A percentile compares a stretch with the other conserved stretches of the same genome.
Evolutionary conservation across 129 eudicot species (phyloP).

Genomic region (Ambrosia trifida): DNA sequence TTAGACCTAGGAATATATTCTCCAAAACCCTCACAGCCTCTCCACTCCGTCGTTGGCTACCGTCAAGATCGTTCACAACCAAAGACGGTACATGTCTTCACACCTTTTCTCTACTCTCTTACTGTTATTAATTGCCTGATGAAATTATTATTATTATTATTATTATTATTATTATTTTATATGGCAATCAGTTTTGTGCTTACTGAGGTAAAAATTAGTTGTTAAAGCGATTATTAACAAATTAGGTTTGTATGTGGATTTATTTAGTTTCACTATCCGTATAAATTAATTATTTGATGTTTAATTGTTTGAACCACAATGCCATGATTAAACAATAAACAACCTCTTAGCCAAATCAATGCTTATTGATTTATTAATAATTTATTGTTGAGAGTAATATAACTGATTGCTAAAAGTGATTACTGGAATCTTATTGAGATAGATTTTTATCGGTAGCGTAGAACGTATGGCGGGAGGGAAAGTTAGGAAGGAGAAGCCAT

Average conservation of each 20-base stretch:
- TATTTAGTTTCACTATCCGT: not conserved
- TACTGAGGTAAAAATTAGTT: too few species aligned
- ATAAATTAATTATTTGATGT: too few species aligned
- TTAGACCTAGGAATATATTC: not conserved
- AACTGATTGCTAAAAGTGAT: conserved; percentile 2
- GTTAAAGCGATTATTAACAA: not conserved
- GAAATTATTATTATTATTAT: not conserved
- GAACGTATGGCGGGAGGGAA: conserved; percentile 91
- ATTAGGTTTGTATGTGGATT: not conserved
- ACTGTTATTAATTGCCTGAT: not conserved
- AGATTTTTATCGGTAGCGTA: not conserved
- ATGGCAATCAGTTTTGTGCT: not conserved
- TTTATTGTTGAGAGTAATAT: not conserved
- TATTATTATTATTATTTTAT: not conserved
- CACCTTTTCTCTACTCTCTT: too few species aligned
- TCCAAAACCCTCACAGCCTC: conserved; percentile 6
- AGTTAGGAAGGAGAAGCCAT: conserved; percentile 59
- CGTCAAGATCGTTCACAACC: not conserved
- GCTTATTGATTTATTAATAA: not conserved
- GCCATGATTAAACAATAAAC: not conserved
- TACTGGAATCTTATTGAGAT: conserved; percentile 3
- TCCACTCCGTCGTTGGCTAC: not conserved
- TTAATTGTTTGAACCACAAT: too few species aligned
- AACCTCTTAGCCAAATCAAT: not conserved
- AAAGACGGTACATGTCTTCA: not conserved